A percentile compares a stretch with the other conserved stretches of the same genome.
These are phyloP conservation scores for Nemania sp. DNA, from an alignment of 2,329 filamentous ascomycete genomes.

Conservation along the genomic window DNA sequence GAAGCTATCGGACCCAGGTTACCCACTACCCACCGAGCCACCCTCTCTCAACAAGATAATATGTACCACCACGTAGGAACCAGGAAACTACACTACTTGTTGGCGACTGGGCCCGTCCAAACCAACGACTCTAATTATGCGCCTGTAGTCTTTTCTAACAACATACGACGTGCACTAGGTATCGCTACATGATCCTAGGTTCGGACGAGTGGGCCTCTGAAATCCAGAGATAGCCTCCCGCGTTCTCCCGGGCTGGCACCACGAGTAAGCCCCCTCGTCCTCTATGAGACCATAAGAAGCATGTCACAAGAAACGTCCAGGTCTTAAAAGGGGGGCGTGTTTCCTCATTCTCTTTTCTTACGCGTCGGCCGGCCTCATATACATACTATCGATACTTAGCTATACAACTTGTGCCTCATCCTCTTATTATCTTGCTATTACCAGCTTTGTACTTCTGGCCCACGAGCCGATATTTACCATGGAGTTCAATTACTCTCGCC, in stretches of 20 bases:
- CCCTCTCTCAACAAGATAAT: too few relatives aligned
- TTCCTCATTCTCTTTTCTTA: background rate
- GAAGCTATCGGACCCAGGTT: too few relatives aligned
- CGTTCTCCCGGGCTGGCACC: constrained; percentile 6
- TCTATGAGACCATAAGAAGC: constrained; percentile 2
- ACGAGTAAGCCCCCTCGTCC: constrained; percentile 8
- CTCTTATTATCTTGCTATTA: too few relatives aligned
- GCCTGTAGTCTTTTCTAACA: constrained; percentile 3
- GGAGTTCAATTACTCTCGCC: constrained; percentile 37
- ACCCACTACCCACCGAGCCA: too few relatives aligned
- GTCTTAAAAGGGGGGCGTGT: constrained; percentile 7
- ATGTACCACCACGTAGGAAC: too few relatives aligned
- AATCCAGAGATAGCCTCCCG: background rate
- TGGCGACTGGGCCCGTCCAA: too few relatives aligned
- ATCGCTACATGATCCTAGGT: too few relatives aligned
- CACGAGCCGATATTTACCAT: constrained; percentile 13
- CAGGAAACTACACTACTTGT: too few relatives aligned
- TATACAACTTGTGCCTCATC: too few relatives aligned
- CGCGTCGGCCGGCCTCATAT: background rate
- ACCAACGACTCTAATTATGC: too few relatives aligned
- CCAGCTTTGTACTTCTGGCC: too few relatives aligned
- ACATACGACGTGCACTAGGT: too few relatives aligned
- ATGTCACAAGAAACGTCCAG: constrained; percentile 20
- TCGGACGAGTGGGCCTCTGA: constrained; percentile 15
- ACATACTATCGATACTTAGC: background rate